Percentiles rank a stretch among this genome's conserved stretches.
phyloP scores from a whole-genome alignment of 768 basidiomycete genomes.

The Panaeolus cyanescens region DNA sequence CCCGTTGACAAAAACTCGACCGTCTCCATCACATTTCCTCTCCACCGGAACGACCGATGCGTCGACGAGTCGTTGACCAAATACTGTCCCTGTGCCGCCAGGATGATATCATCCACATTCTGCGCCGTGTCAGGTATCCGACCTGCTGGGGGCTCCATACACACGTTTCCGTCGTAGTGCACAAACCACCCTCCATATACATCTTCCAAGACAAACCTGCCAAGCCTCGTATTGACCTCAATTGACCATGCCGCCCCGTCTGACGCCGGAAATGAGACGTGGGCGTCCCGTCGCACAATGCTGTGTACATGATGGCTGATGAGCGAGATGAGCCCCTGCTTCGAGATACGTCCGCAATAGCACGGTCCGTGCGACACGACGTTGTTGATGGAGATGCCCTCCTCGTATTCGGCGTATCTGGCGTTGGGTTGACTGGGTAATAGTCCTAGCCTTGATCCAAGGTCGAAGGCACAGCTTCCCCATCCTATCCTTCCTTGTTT shows the following conservation, averaged over 20 bases:
- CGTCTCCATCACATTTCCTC: not conserved
- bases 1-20: constrained; percentile 4
- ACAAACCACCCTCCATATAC: constrained; percentile 12
- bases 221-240: constrained; percentile 9
- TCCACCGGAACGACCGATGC: constrained; percentile 5
- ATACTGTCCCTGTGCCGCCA: constrained; percentile 8
- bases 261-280: constrained; percentile 6
- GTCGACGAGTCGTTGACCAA: not conserved
- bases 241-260: constrained; percentile 3
- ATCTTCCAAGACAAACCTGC: constrained; percentile 11
- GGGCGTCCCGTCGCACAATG: not conserved
- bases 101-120: constrained; percentile 11
- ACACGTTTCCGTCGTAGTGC: constrained; percentile 9
- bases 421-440: constrained; percentile 10
- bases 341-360: constrained; percentile 15
- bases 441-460: constrained; percentile 7
- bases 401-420: constrained; percentile 11
- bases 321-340: constrained; percentile 11
- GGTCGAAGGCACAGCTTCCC: constrained; percentile 11
- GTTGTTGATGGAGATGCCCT: not conserved
- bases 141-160: not conserved
- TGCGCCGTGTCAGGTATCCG: constrained; percentile 6
- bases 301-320: constrained; percentile 12
- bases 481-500: constrained; percentile 3
- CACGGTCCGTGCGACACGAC: constrained; percentile 8